Evolutionary conservation across 2,329 filamentous ascomycete genomes (phyloP).

Genomic region (Phyllosticta citrichinensis): DNA sequence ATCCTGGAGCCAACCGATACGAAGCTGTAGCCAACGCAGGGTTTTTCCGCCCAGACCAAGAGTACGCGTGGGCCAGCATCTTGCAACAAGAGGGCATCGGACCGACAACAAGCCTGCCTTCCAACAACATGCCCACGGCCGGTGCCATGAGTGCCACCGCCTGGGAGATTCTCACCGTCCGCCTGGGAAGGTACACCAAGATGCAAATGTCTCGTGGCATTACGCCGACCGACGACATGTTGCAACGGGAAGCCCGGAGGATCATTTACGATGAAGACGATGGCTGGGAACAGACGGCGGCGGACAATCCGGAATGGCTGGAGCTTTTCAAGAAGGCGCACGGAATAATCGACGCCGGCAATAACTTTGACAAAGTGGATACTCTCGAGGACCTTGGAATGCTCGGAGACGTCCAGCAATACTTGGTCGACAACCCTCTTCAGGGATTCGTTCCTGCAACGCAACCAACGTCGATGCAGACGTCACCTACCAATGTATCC

Average conservation of each 20-base stretch:
- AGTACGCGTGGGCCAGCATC: not conserved
- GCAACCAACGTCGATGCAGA: not conserved
- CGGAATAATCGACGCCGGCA: constrained; percentile 22
- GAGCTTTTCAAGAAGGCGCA: constrained; percentile 41
- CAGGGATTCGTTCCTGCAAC: not conserved
- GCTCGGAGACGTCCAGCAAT: constrained; percentile 1
- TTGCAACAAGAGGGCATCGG: not conserved
- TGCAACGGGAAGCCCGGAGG: constrained; percentile 37
- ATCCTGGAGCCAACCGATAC: not conserved
- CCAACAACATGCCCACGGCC: constrained; percentile 13
- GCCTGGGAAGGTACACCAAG: constrained; percentile 36
- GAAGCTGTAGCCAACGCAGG: constrained; percentile 1
- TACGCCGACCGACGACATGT: constrained; percentile 38
- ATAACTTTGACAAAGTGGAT: constrained; percentile 16
- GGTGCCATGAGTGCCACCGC: constrained; percentile 25
- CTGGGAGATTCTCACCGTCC: constrained; percentile 41
- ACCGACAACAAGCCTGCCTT: not conserved
- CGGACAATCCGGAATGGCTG: constrained; percentile 36
- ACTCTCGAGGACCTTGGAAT: constrained; percentile 22
- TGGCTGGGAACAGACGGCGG: constrained; percentile 35
- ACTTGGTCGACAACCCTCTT: not conserved
- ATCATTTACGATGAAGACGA: constrained; percentile 41
- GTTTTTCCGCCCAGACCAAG: not conserved
- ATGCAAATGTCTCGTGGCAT: constrained; percentile 28
- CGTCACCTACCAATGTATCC: not conserved